These are phyloP conservation scores for Phytophthora melonis DNA, from an alignment of 352 stramenopile genomes.

Conservation along the genomic window DNA sequence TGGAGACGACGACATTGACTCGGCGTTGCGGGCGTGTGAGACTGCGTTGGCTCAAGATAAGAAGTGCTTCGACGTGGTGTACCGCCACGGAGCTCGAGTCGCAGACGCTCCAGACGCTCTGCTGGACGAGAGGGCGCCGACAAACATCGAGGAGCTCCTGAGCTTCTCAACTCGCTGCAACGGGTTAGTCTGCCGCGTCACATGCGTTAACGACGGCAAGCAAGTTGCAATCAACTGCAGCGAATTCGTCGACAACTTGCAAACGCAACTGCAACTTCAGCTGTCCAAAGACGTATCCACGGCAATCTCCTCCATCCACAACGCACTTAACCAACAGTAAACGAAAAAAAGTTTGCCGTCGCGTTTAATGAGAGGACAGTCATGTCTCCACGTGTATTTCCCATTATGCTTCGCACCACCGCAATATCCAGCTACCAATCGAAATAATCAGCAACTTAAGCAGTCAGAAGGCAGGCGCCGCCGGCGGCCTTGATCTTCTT, in stretches of 20 bases:
- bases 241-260: constrained; percentile 37
- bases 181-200: constrained; percentile 47
- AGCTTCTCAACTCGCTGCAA: constrained; percentile 58
- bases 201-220: constrained; percentile 28
- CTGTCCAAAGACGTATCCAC: constrained; percentile 11
- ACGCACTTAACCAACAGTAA: not conserved
- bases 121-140: constrained; percentile 35
- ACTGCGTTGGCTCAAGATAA: constrained; percentile 27
- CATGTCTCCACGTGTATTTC: constrained; percentile 72
- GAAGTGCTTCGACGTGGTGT: constrained; percentile 60
- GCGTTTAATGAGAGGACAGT: constrained; percentile 37
- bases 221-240: constrained; percentile 37
- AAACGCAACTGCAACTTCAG: constrained; percentile 18
- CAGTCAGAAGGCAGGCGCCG: constrained; percentile 98
- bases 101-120: constrained; percentile 41
- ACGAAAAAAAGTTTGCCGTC: not conserved
- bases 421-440: constrained; percentile 51
- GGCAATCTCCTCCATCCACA: constrained; percentile 24
- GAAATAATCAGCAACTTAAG: constrained; percentile 80
- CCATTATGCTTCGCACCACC: constrained; percentile 83
- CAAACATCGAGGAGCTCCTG: constrained; percentile 44
- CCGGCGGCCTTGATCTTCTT: constrained; percentile 99
- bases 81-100: constrained; percentile 36
- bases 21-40: constrained; percentile 20
- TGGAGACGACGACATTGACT: constrained; percentile 10